These are phyloP conservation scores for Epichloe amarillans DNA, from an alignment of 2,329 filamentous ascomycete species.

Conservation along the genomic window DNA sequence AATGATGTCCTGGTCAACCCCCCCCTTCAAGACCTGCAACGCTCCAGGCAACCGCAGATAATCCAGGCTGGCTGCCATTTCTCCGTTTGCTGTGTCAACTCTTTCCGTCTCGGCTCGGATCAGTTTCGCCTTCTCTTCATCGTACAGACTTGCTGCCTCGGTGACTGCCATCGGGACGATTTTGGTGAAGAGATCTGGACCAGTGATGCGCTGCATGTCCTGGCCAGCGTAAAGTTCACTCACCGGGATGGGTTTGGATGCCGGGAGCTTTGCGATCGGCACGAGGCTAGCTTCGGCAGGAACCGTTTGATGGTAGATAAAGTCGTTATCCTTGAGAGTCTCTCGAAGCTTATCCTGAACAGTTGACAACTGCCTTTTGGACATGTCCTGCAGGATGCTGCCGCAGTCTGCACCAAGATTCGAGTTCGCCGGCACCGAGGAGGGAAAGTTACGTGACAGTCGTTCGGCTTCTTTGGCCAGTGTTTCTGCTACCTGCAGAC, in stretches of 20 bases:
- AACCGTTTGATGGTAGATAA: constrained; percentile 90
- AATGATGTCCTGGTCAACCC: constrained; percentile 76
- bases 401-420: constrained; percentile 77
- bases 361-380: constrained; percentile 66
- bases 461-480: constrained; percentile 67
- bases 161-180: constrained; percentile 94
- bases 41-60: constrained; percentile 84
- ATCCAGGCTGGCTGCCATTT: constrained; percentile 91
- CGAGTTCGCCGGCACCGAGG: constrained; percentile 62
- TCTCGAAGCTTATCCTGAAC: constrained; percentile 71
- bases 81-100: constrained; percentile 82
- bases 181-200: constrained; percentile 91
- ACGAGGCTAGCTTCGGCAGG: constrained; percentile 73
- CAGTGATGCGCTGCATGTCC: constrained; percentile 93
- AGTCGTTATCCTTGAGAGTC: constrained; percentile 86
- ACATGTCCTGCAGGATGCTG: constrained; percentile 58
- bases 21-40: constrained; percentile 82
- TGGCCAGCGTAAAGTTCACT: constrained; percentile 94
- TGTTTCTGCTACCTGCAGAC: constrained; percentile 68
- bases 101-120: constrained; percentile 87
- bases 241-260: constrained; percentile 92
- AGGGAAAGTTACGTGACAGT: constrained; percentile 67
- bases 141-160: constrained; percentile 90
- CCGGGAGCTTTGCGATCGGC: constrained; percentile 78
- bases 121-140: constrained; percentile 95